phyloP scores from a whole-genome alignment of 164 flowering plant species.

The Taxillus chinensis region DNA sequence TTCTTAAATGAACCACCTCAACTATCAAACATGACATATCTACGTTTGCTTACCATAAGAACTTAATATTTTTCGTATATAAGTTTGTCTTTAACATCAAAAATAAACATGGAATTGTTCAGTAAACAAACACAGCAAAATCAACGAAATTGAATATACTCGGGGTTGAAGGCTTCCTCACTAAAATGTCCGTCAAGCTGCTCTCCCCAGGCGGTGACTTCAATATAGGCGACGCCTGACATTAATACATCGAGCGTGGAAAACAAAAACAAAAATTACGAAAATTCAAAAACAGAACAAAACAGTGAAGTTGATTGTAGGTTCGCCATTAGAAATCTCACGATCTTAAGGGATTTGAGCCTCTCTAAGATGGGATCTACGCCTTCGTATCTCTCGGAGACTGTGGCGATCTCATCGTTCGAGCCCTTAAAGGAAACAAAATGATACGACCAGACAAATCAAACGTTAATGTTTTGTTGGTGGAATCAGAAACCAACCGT shows the following conservation, averaged over 20 bases:
- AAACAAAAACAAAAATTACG: background rate
- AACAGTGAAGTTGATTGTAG: background rate
- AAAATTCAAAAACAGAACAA: background rate
- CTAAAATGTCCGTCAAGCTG: constrained; percentile 83
- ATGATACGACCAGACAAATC: too few relatives aligned
- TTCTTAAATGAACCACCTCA: too few relatives aligned
- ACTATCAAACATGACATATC: too few relatives aligned
- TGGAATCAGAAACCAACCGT: too few relatives aligned
- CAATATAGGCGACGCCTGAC: constrained; percentile 67
- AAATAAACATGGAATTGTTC: too few relatives aligned
- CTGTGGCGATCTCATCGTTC: constrained; percentile 64
- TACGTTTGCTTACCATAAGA: too few relatives aligned
- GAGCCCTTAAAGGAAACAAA: constrained; percentile 10
- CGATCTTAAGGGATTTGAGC: constrained; percentile 65
- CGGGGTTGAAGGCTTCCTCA: constrained; percentile 49
- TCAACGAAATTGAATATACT: constrained; percentile 18
- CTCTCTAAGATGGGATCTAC: constrained; percentile 68
- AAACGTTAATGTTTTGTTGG: too few relatives aligned
- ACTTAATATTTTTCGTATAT: too few relatives aligned
- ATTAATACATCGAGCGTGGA: background rate
- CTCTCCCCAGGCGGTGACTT: constrained; percentile 51
- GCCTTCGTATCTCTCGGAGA: constrained; percentile 46
- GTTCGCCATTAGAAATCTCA: constrained; percentile 9
- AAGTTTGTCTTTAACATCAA: too few relatives aligned
- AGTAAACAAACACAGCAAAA: background rate